Conservation (phyloP, 2,329 filamentous ascomycete species). For the Mollisia scopiformis region DNA sequence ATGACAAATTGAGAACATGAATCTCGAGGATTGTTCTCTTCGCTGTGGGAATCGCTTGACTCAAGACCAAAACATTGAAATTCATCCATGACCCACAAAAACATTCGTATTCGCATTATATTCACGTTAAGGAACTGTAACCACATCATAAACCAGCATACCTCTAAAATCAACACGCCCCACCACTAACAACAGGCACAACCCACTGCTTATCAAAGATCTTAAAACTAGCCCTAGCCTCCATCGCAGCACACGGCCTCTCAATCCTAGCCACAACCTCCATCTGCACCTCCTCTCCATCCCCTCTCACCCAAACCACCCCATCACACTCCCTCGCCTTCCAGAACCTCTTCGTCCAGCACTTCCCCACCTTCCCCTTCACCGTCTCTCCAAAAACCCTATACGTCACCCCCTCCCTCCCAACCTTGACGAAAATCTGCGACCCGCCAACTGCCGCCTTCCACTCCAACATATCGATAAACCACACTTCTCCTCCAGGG, state of each 20-base stretch:
- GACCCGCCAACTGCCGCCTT: background rate
- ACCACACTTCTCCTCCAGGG: background rate
- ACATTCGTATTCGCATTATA: too few species aligned
- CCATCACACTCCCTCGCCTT: background rate
- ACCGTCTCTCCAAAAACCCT: background rate
- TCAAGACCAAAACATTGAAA: too few species aligned
- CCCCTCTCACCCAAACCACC: background rate
- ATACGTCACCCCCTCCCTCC: background rate
- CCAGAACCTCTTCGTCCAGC: background rate
- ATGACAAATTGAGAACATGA: too few species aligned
- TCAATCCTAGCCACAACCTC: constrained; percentile 7
- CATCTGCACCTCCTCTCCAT: background rate
- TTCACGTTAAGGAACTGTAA: too few species aligned
- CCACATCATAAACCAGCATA: too few species aligned
- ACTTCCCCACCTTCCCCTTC: background rate
- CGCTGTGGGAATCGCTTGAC: too few species aligned
- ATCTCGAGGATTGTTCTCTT: too few species aligned
- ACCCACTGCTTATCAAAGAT: constrained; percentile 1
- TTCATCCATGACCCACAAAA: too few species aligned
- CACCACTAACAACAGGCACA: constrained; percentile 1
- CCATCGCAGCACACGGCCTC: constrained; percentile 2
- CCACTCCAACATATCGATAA: background rate
- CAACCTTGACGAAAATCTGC: background rate
- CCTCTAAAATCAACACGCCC: too few species aligned
- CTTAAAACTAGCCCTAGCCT: background rate